Evolutionary conservation across 2,329 filamentous ascomycete species (phyloP), one percentile per base, ranked within the genome.

Genomic region (Alternaria sp.): DNA sequence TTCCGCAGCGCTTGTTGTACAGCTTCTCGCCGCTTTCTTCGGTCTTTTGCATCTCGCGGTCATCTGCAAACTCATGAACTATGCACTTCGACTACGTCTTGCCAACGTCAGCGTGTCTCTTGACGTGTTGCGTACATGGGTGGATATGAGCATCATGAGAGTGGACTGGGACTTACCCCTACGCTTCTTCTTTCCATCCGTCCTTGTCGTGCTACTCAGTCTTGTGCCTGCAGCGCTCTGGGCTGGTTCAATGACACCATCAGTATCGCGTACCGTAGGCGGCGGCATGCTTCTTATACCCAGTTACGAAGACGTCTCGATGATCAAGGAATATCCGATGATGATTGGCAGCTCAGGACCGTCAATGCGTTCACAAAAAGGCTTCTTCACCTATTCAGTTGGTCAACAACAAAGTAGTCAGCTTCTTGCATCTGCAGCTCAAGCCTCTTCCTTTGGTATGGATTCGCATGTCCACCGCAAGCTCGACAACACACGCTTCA

Each of bases 201-300:
- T 69, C 2, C 59, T 68, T 4, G 55, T 65, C 11, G 68, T 72
- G 28, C 64, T 72, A 18, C 62, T 72, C 6, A 68, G 67, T 60
- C 58, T 74, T 5, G 67, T 73, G 7, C 68, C 70, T 24, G 68
- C 70, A 26, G 72, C 66, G 38, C 60, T 74, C 41, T 74, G 70
- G 70, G 70, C 72, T 51, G 72, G 70, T 68, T 71, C 68, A 38
- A 72, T 73, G 34, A 72, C 70, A n/a, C 69, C 70, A 5, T 62
- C 69, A 3, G 61, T 74, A 3, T 61, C 64, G 11, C 54, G 54
- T 36, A 68, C 68, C 5, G 65, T 59, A 14, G 59, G 32, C 0
- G 64, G 43, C 22, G 65, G 63, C n/a, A 70, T 57, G 41, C 51
- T 70, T 14, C 48, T 70, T 5, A 42, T 69, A 3, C 71, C 71